A percentile compares a stretch with the other conserved stretches of the same genome.
Evolutionary conservation across 495 filamentous ascomycete species (phyloP).

Genomic region (Penicillium steckii): DNA sequence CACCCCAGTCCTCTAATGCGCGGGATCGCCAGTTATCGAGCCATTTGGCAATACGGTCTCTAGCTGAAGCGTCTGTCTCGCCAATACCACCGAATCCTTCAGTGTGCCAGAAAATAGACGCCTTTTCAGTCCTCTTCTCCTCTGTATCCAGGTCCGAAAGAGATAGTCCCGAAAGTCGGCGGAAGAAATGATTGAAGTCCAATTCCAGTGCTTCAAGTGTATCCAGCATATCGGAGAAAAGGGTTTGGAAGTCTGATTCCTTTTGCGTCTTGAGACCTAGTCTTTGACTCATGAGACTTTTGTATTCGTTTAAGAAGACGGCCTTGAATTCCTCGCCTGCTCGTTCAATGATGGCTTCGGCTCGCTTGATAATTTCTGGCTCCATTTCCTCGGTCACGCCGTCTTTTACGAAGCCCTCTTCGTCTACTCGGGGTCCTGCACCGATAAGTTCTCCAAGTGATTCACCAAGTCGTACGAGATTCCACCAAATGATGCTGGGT

Average conservation of each 20-base stretch:
- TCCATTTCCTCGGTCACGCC: conserved; percentile 69
- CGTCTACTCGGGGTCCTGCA: conserved; percentile 65
- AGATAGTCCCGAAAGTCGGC: conserved; percentile 61
- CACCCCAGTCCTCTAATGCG: conserved; percentile 68
- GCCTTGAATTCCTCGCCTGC: conserved; percentile 82
- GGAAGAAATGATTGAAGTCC: conserved; percentile 92
- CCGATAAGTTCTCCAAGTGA: conserved; percentile 87
- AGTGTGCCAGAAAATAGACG: conserved; percentile 67
- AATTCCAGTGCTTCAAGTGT: conserved; percentile 74
- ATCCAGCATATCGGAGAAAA: conserved; percentile 81
- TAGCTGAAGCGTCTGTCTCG: conserved; percentile 57
- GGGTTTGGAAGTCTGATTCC: conserved; percentile 69
- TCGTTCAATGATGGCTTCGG: conserved; percentile 75
- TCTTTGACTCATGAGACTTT: conserved; percentile 70
- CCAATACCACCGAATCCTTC: conserved; percentile 59
- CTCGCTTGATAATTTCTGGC: conserved; percentile 68
- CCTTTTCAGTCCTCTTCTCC: conserved; percentile 54
- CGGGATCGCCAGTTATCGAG: conserved; percentile 68
- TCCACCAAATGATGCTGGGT: conserved; percentile 98
- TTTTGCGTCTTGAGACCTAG: conserved; percentile 68
- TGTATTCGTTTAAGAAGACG: conserved; percentile 85
- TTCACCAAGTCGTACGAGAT: conserved; percentile 88
- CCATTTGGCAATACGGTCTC: conserved; percentile 69
- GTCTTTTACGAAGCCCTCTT: conserved; percentile 62
- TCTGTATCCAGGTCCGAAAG: conserved; percentile 60